phyloP scores from a whole-genome alignment of 116 monocot species.

The Cymodocea nodosa region DNA sequence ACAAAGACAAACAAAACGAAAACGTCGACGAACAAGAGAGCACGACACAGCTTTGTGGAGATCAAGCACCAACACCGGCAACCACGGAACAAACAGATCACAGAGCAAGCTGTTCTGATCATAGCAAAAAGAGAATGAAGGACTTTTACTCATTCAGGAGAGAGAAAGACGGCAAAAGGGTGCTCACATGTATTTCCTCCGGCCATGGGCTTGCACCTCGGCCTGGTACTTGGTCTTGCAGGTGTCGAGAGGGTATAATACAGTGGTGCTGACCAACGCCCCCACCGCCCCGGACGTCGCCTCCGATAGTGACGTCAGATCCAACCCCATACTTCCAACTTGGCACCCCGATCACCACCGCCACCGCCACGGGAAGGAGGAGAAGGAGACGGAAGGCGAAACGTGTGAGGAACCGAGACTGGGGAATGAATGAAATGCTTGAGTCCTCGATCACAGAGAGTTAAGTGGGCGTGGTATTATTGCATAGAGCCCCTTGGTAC shows the following conservation, averaged over 20 bases:
- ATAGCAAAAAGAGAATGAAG: background rate
- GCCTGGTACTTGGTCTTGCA: constrained; percentile 97
- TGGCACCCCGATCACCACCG: background rate
- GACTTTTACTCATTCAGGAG: too few species aligned
- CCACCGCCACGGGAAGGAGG: background rate
- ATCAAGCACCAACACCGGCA: background rate
- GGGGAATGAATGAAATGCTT: too few species aligned
- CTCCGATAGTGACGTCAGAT: constrained; percentile 83
- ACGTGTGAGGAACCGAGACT: background rate
- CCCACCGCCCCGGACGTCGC: constrained; percentile 90
- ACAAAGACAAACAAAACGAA: too few species aligned
- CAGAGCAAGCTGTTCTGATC: background rate
- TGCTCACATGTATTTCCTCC: constrained; percentile 58
- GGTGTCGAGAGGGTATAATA: constrained; percentile 87
- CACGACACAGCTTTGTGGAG: too few species aligned
- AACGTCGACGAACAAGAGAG: too few species aligned
- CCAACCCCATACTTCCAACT: constrained; percentile 17
- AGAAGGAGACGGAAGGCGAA: background rate
- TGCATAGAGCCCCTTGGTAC: too few species aligned
- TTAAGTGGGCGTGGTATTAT: too few species aligned
- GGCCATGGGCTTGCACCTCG: constrained; percentile 40
- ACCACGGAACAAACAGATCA: background rate
- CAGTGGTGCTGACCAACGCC: constrained; percentile 82
- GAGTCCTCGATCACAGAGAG: too few species aligned
- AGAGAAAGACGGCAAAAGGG: background rate